Conservation (phyloP, 176 grass and related monocot genomes). For the Avena eriantha region DNA sequence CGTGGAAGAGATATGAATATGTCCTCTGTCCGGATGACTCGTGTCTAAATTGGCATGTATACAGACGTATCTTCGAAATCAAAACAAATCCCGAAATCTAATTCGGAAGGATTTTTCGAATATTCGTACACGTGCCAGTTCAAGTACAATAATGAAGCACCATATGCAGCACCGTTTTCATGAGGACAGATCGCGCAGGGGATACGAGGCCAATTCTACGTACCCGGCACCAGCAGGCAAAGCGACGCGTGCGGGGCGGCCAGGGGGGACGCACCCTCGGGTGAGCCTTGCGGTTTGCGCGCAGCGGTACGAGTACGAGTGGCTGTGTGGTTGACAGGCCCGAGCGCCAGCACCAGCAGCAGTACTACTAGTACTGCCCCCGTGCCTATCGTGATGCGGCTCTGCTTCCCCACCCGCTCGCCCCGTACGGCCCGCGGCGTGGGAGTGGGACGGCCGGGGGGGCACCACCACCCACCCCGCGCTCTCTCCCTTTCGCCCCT, state of each 20-base stretch:
- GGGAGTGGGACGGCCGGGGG: constrained; percentile 45
- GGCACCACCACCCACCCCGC: constrained; percentile 9
- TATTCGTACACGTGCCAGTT: too few species aligned
- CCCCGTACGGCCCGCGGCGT: constrained; percentile 45
- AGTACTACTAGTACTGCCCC: background rate
- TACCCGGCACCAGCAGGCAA: background rate
- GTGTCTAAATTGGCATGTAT: too few species aligned
- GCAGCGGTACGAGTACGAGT: constrained; percentile 34
- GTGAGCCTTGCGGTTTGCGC: background rate
- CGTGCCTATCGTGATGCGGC: constrained; percentile 32
- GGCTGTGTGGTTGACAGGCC: constrained; percentile 14
- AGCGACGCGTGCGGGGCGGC: background rate
- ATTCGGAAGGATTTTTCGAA: too few species aligned
- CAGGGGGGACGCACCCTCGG: constrained; percentile 2
- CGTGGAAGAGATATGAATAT: too few species aligned
- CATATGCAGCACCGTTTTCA: too few species aligned
- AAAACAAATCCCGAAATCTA: too few species aligned
- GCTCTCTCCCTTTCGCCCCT: background rate
- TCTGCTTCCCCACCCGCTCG: background rate
- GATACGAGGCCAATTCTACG: background rate
- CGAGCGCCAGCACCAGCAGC: background rate
- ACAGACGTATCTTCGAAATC: too few species aligned
- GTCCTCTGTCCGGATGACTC: too few species aligned
- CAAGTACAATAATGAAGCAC: background rate
- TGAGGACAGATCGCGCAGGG: background rate